Percentiles rank a stretch among this genome's conserved stretches.
Conservation (phyloP, 345 rosid genomes). For the Bruguiera parviflora region DNA sequence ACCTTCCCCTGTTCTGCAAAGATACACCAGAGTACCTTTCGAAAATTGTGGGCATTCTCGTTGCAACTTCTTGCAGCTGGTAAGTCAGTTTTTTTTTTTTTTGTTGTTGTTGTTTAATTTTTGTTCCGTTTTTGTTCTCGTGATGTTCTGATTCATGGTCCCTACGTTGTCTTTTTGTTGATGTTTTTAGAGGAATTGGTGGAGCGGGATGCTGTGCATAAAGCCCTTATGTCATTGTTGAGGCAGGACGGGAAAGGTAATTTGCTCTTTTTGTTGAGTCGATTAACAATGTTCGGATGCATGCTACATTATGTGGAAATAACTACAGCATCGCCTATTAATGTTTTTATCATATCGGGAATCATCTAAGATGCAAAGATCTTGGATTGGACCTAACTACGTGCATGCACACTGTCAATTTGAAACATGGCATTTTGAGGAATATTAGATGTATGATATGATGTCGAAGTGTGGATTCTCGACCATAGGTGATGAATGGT, state of each 20-base stretch:
- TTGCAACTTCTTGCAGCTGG: slow-evolving; percentile 72
- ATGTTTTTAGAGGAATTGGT: slow-evolving; percentile 65
- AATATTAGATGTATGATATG: too few relatives aligned
- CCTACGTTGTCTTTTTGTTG: slow-evolving; percentile 10
- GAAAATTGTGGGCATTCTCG: slow-evolving; percentile 81
- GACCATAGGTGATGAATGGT: too few relatives aligned
- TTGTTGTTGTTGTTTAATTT: not conserved
- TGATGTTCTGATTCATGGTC: not conserved
- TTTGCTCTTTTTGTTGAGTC: not conserved
- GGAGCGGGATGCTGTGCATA: slow-evolving; percentile 95
- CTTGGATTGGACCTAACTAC: too few relatives aligned
- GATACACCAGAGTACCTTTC: slow-evolving; percentile 70
- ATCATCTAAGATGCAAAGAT: too few relatives aligned
- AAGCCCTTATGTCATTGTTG: slow-evolving; percentile 88
- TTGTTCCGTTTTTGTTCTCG: not conserved
- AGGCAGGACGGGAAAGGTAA: slow-evolving; percentile 97
- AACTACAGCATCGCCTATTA: too few relatives aligned
- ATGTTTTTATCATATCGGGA: too few relatives aligned
- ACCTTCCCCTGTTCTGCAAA: slow-evolving; percentile 91
- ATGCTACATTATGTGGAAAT: too few relatives aligned
- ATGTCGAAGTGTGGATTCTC: too few relatives aligned
- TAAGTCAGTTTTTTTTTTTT: slow-evolving; percentile 21
- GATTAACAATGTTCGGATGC: not conserved
- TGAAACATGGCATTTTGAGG: too few relatives aligned
- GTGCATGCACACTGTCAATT: too few relatives aligned